Evolutionary conservation across 2,329 filamentous ascomycete genomes (phyloP).

Genomic region (Ophiocordyceps camponoti-floridani): DNA sequence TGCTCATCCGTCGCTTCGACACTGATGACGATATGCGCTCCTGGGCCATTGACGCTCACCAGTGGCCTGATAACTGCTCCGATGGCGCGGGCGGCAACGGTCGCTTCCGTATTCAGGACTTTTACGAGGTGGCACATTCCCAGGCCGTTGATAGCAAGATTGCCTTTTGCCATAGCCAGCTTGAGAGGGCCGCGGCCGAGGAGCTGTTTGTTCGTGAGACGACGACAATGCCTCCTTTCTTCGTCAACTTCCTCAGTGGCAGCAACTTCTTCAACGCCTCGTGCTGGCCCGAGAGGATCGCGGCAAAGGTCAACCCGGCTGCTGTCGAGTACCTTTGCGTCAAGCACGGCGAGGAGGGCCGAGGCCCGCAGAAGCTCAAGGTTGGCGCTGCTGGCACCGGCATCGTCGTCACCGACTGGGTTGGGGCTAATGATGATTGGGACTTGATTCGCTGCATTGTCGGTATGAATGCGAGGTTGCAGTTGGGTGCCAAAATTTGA

Average conservation of each 20-base stretch:
- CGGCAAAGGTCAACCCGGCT: slow-evolving; percentile 70
- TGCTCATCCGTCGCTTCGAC: slow-evolving; percentile 67
- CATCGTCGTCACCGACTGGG: slow-evolving; percentile 86
- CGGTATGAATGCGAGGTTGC: slow-evolving; percentile 66
- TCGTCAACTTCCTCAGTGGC: slow-evolving; percentile 77
- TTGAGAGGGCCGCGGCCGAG: slow-evolving; percentile 47
- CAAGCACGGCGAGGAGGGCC: slow-evolving; percentile 32
- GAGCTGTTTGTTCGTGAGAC: slow-evolving; percentile 23
- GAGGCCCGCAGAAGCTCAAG: slow-evolving; percentile 28
- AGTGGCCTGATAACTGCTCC: slow-evolving; percentile 79
- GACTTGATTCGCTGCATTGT: slow-evolving; percentile 75
- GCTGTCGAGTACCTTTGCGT: slow-evolving; percentile 44
- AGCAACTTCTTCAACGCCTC: slow-evolving; percentile 87
- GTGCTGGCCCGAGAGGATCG: slow-evolving; percentile 90
- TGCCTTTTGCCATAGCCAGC: slow-evolving; percentile 50
- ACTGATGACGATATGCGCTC: slow-evolving; percentile 37
- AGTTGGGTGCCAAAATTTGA: slow-evolving; percentile 18
- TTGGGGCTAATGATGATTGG: slow-evolving; percentile 76
- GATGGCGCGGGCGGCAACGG: slow-evolving; percentile 54
- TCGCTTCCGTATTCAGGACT: slow-evolving; percentile 76
- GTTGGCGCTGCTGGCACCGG: slow-evolving; percentile 64
- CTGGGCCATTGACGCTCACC: slow-evolving; percentile 41
- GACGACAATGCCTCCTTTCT: slow-evolving; percentile 40
- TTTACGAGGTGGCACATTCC: slow-evolving; percentile 69
- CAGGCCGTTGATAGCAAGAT: slow-evolving; percentile 71